A percentile compares a stretch with the other conserved stretches of the same genome.
These are phyloP conservation scores for Curvularia verruculosa DNA, from an alignment of 2,329 filamentous ascomycete species.

Conservation along the genomic window DNA sequence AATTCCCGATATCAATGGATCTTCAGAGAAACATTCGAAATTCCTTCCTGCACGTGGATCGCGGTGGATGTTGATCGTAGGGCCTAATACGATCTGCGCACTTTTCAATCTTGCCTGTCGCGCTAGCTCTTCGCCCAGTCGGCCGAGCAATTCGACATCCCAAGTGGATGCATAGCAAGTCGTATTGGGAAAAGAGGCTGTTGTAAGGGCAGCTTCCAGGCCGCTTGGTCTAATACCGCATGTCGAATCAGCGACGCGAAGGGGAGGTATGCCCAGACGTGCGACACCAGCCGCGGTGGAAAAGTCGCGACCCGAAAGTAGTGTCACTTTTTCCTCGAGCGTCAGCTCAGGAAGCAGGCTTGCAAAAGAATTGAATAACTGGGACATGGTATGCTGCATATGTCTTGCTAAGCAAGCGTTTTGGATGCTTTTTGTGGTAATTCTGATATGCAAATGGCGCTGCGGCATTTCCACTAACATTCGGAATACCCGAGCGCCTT, in stretches of 20 bases:
- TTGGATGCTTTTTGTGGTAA: background rate
- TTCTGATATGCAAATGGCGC: background rate
- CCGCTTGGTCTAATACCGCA: background rate
- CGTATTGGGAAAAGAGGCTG: background rate
- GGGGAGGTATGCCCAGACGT: background rate
- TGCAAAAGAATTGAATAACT: background rate
- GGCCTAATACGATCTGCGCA: conserved; percentile 16
- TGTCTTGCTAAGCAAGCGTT: background rate
- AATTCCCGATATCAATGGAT: conserved; percentile 14
- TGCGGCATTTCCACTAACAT: background rate
- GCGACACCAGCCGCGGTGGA: background rate
- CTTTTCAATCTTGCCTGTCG: conserved; percentile 18
- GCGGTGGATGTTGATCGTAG: conserved; percentile 39
- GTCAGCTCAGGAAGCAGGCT: background rate
- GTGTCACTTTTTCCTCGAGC: background rate
- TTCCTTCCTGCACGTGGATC: conserved; percentile 19
- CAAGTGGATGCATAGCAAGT: background rate
- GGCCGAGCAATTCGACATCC: background rate
- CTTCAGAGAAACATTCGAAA: conserved; percentile 22
- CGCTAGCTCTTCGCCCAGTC: conserved; percentile 28
- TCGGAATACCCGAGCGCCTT: background rate
- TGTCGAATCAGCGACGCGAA: background rate
- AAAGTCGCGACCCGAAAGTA: background rate
- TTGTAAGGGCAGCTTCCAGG: background rate
- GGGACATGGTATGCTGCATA: background rate